These are phyloP conservation scores for Fusarium siculi DNA, from an alignment of 2,329 filamentous ascomycete genomes.

Conservation along the genomic window DNA sequence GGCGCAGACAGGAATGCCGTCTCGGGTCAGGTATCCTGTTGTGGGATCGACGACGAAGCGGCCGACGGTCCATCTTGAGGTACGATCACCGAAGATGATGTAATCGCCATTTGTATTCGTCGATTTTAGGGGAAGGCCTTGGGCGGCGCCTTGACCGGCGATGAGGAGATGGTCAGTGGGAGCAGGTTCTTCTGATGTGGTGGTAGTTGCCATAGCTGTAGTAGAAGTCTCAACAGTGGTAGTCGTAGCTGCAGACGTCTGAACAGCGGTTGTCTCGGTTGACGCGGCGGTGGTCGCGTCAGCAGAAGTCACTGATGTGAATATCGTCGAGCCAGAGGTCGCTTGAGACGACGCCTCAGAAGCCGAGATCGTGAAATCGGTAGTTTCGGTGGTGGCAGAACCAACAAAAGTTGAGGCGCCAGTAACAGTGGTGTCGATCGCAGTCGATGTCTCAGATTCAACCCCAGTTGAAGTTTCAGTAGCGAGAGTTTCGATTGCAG, in stretches of 20 bases:
- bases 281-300: neutral
- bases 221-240: neutral
- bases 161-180: neutral
- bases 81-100: neutral
- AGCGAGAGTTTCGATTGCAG: neutral
- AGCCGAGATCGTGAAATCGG: neutral
- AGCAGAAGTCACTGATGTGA: neutral
- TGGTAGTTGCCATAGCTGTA: neutral
- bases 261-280: neutral
- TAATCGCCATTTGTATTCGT: rapidly evolving
- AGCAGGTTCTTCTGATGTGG: neutral
- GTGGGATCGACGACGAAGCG: neutral
- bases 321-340: neutral
- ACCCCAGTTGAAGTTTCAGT: neutral
- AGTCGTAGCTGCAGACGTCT: neutral
- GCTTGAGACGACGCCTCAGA: neutral
- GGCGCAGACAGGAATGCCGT: neutral
- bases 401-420: neutral
- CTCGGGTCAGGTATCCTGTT: neutral
- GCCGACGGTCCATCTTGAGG: neutral
- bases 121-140: neutral
- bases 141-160: neutral
- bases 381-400: neutral
- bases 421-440: neutral
- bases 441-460: neutral